Conservation (phyloP, 495 filamentous ascomycete species). For the Penicillium subrubescens region DNA sequence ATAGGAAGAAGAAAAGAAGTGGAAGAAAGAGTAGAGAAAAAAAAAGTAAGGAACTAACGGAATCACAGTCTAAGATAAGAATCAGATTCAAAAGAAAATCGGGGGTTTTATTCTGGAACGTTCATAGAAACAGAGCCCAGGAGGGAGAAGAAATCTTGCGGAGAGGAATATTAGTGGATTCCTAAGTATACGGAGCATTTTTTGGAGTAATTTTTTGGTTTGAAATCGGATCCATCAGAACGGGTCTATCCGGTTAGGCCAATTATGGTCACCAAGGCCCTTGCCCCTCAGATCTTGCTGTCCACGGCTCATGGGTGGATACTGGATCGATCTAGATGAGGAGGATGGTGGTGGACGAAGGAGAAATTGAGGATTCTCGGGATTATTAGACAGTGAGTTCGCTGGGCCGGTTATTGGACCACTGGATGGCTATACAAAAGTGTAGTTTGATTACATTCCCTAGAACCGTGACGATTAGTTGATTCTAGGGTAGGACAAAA, state of each 20-base stretch:
- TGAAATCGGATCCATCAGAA: slow-evolving; percentile 35
- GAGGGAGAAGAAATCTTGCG: slow-evolving; percentile 18
- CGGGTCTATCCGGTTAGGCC: slow-evolving; percentile 36
- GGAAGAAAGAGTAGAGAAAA: slow-evolving; percentile 13
- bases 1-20: slow-evolving; percentile 4
- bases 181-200: slow-evolving; percentile 30
- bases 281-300: slow-evolving; percentile 26
- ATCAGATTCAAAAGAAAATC: slow-evolving; percentile 9
- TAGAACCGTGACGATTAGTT: not conserved
- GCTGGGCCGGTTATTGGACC: not conserved
- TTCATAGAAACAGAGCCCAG: slow-evolving; percentile 22
- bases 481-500: not conserved
- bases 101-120: slow-evolving; percentile 30
- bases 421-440: not conserved
- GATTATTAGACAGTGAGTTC: not conserved
- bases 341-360: slow-evolving; percentile 13
- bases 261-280: slow-evolving; percentile 20
- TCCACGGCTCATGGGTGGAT: slow-evolving; percentile 28
- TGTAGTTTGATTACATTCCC: not conserved
- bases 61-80: slow-evolving; percentile 9
- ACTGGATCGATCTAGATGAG: slow-evolving; percentile 29
- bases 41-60: slow-evolving; percentile 2
- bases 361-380: not conserved
- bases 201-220: slow-evolving; percentile 10
- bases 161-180: slow-evolving; percentile 15